phyloP scores from a whole-genome alignment of 768 basidiomycete genomes.

The Kwoniella pini region DNA sequence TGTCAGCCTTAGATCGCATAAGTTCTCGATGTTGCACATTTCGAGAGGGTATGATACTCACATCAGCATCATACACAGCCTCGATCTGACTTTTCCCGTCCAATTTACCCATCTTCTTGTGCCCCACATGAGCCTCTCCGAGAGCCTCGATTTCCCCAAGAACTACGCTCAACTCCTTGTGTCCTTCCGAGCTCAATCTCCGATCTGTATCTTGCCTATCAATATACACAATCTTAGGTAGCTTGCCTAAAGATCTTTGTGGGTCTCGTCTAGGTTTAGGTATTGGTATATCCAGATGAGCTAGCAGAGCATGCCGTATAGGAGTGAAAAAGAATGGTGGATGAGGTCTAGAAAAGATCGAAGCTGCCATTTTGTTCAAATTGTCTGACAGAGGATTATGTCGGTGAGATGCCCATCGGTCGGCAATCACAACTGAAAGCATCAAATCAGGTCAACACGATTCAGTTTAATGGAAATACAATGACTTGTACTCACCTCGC shows the following conservation, averaged over 20 bases:
- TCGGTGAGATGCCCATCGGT: constrained; percentile 29
- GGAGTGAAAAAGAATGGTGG: constrained; percentile 21
- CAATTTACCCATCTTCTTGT: constrained; percentile 32
- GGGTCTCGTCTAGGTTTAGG: constrained; percentile 7
- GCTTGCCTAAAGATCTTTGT: background rate
- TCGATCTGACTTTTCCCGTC: constrained; percentile 30
- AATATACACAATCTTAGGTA: constrained; percentile 65
- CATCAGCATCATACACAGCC: constrained; percentile 30
- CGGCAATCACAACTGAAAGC: constrained; percentile 28
- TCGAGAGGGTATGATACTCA: no score
- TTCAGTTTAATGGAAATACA: no score
- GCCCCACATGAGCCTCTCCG: constrained; percentile 53
- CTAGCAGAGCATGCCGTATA: constrained; percentile 7
- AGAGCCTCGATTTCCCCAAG: constrained; percentile 60
- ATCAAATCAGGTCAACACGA: no score
- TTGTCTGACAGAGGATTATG: constrained; percentile 16
- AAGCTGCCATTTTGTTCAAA: constrained; percentile 34
- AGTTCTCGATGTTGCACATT: no score
- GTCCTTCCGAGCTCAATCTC: constrained; percentile 58
- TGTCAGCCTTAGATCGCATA: no score
- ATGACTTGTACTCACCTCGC: constrained; percentile 30
- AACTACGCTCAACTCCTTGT: constrained; percentile 59
- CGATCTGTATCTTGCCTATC: constrained; percentile 64
- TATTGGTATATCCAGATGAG: background rate
- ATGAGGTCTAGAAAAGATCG: constrained; percentile 25